Conservation (phyloP, 2,329 filamentous ascomycete species). For the Diaporthe destruens region DNA sequence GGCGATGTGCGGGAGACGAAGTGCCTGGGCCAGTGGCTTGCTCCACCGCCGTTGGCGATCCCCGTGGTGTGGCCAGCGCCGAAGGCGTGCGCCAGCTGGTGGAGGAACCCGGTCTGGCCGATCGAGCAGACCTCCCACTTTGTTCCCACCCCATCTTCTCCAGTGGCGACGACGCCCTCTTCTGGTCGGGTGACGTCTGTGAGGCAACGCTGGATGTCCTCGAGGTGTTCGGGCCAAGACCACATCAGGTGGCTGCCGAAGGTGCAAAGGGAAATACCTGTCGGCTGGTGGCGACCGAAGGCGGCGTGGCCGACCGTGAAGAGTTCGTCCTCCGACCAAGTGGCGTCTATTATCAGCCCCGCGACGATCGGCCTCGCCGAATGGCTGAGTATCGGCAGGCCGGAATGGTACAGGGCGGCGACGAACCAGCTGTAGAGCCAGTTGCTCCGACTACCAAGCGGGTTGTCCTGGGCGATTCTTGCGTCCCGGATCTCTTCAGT, state of each 20-base stretch:
- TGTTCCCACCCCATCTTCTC: background rate
- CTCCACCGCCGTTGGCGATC: background rate
- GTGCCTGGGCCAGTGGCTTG: background rate
- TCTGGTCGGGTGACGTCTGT: background rate
- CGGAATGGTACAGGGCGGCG: background rate
- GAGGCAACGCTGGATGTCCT: background rate
- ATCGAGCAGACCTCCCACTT: background rate
- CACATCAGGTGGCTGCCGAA: background rate
- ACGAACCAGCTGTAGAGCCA: background rate
- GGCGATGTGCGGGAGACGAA: background rate
- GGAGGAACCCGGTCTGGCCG: background rate
- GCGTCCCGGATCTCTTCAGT: background rate
- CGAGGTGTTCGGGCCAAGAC: background rate
- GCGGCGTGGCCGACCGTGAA: background rate
- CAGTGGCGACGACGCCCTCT: background rate
- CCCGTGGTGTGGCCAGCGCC: background rate
- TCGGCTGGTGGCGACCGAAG: background rate
- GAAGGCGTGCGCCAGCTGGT: conserved; percentile 1
- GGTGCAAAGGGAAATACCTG: background rate
- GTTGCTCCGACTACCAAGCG: background rate
- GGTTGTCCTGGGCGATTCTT: background rate
- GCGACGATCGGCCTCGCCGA: background rate
- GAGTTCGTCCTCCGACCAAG: background rate
- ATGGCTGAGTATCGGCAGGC: rapidly evolving
- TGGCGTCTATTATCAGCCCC: background rate